Evolutionary conservation across 805 yeast species (phyloP).

Genomic region (Ogataea siamensis): DNA sequence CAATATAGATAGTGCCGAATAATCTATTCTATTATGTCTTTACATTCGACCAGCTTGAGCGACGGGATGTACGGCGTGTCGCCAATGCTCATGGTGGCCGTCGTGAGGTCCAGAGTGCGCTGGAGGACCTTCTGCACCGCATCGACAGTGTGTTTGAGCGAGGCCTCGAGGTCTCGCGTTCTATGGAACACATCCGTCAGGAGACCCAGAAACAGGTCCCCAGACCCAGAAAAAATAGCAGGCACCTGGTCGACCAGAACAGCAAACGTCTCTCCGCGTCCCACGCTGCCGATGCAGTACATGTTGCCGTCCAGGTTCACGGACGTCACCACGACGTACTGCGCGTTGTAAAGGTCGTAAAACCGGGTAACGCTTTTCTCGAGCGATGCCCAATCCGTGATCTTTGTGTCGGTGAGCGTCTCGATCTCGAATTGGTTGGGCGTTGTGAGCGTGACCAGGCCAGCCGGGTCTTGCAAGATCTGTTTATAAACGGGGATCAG

Average conservation of each 20-base stretch:
- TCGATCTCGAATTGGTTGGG: constrained; percentile 81
- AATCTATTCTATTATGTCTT: constrained; percentile 21
- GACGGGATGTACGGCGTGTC: constrained; percentile 39
- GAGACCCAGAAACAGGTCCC: constrained; percentile 68
- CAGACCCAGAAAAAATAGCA: constrained; percentile 71
- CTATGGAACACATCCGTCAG: constrained; percentile 48
- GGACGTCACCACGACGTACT: constrained; percentile 59
- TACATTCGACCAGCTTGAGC: constrained; percentile 44
- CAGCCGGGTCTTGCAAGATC: constrained; percentile 39
- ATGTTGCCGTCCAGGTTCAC: constrained; percentile 30
- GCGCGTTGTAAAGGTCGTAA: constrained; percentile 42
- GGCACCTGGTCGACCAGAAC: constrained; percentile 47
- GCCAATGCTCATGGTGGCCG: constrained; percentile 10
- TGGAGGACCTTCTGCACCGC: constrained; percentile 42
- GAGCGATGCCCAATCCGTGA: constrained; percentile 39
- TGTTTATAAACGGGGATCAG: constrained; percentile 51
- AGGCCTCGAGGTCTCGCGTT: constrained; percentile 26
- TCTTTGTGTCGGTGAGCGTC: constrained; percentile 46
- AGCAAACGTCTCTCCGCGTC: constrained; percentile 28
- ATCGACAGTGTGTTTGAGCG: constrained; percentile 41
- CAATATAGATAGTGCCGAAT: neutral
- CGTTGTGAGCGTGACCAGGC: constrained; percentile 48
- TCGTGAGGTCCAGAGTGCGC: constrained; percentile 35
- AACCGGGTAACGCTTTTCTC: constrained; percentile 41
- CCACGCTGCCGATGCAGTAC: constrained; percentile 44